phyloP scores from a whole-genome alignment of 2,329 filamentous ascomycete species.

The Phaeoacremonium minimum region DNA sequence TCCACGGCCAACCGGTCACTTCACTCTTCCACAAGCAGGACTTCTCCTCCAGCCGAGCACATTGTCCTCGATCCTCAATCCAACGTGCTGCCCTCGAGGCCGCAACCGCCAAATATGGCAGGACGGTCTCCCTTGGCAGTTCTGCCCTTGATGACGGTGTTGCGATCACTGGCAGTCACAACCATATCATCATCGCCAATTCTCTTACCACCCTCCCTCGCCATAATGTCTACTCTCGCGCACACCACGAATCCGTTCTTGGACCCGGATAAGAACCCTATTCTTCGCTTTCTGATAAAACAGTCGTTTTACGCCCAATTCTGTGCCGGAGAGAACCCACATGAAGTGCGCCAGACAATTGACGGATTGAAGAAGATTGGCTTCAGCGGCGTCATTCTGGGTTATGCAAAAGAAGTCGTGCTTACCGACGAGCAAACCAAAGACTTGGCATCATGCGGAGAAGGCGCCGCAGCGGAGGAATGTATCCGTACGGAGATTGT shows the following conservation, averaged over 20 bases:
- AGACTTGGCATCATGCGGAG: conserved; percentile 36
- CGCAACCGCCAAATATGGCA: conserved; percentile 9
- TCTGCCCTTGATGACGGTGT: conserved; percentile 60
- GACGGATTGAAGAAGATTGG: conserved; percentile 66
- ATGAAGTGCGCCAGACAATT: conserved; percentile 65
- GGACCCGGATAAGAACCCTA: conserved; percentile 69
- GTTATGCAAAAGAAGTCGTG: conserved; percentile 80
- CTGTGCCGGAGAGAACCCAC: conserved; percentile 73
- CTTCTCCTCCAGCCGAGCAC: conserved; percentile 12
- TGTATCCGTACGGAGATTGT: conserved; percentile 56
- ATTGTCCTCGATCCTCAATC: conserved; percentile 9
- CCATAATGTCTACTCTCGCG: conserved; percentile 64
- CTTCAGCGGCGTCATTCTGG: conserved; percentile 78
- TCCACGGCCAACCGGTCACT: conserved; percentile 15
- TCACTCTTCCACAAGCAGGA: conserved; percentile 19
- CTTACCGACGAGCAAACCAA: conserved; percentile 50
- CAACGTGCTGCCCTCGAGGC: conserved; percentile 4
- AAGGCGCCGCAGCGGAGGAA: conserved; percentile 42
- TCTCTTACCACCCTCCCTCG: conserved; percentile 66
- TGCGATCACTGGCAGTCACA: conserved; percentile 67
- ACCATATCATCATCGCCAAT: conserved; percentile 66
- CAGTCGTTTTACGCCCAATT: conserved; percentile 88
- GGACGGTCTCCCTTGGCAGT: conserved; percentile 50
- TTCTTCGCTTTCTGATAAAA: conserved; percentile 68
- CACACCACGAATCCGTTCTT: conserved; percentile 63